Base-by-base conservation (phyloP, 2,329 filamentous ascomycete species). In the Ascochyta fabae region DNA sequence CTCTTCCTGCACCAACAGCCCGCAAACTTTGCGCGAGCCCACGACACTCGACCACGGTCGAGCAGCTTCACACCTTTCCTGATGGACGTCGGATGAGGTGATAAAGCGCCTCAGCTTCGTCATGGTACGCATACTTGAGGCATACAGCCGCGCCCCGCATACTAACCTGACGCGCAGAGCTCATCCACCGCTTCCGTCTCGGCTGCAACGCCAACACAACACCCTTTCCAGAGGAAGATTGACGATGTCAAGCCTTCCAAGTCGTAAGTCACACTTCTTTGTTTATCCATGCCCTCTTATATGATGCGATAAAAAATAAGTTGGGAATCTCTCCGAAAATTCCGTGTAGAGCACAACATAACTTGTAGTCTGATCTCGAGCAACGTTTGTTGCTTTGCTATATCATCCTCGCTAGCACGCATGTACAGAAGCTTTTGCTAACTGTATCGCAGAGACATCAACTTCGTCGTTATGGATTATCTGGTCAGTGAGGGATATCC, bases 321-420 rank as follows among this genome's bases (percentile, higher is more conserved):
- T 87, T 99, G 95, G 95, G 95, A 99, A 99, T 99, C 95, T 99
- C 96, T 99, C 95, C 90, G 91, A 98, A 91, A 84, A 86, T 79
- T 81, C 79, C 84, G 53, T 99, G 95, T 91, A 89, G 95, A 99
- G 87, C 92, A 87, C 83, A 77, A 80, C 83, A 88, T 91, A 88
- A 90, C 86, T 89, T 90, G 87, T 86, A 80, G 84, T 87, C 86
- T 88, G 87, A 89, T 78, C 59, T 72, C 63, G 71, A 61, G 49
- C 56, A 62, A 55, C 61, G 49, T 35, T 48, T 35, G 46, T 58
- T 64, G 61, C 56, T 59, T 56, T 50, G 40, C 53, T 50, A 34
- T 40, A 56, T 36, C 39, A 46, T 36, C 46, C 22, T 35, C n/a
- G 6, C 38, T 7, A 26, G 22, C 33, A 34, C 26, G 35, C 13